These are phyloP conservation scores for Spongospora subterranea DNA, from an alignment of 208 protist genomes.

Conservation along the genomic window DNA sequence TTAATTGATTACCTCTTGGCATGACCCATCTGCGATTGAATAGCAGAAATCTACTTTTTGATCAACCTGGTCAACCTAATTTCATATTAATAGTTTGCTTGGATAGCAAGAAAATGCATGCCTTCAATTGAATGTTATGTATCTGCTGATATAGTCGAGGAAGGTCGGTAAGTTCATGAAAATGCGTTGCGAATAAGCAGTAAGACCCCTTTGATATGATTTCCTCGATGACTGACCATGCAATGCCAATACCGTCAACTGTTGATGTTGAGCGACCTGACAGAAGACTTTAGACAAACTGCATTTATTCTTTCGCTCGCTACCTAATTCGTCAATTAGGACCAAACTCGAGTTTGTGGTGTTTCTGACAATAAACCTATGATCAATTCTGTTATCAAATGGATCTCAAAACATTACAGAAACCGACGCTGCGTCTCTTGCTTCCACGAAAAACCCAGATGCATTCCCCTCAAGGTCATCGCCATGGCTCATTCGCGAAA, in stretches of 20 bases:
- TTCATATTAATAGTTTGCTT: not conserved
- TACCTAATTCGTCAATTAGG: conserved; percentile 65
- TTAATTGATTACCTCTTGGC: conserved; percentile 20
- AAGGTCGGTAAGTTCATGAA: conserved; percentile 34
- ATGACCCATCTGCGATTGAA: not conserved
- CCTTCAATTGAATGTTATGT: conserved; percentile 5
- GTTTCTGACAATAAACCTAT: conserved; percentile 36
- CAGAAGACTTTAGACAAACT: not conserved
- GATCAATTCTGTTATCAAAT: not conserved
- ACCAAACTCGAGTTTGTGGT: conserved; percentile 40
- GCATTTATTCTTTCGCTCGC: not conserved
- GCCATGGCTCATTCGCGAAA: conserved; percentile 10
- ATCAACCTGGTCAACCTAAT: not conserved
- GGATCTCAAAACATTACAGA: not conserved
- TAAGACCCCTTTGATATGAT: conserved; percentile 5
- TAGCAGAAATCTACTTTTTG: not conserved
- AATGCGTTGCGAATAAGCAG: conserved; percentile 62
- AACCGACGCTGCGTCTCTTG: conserved; percentile 39
- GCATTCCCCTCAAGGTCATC: conserved; percentile 59
- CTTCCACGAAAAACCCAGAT: conserved; percentile 47
- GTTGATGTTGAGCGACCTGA: conserved; percentile 61
- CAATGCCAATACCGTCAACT: conserved; percentile 61
- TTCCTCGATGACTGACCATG: conserved; percentile 57
- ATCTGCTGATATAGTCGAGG: conserved; percentile 13
- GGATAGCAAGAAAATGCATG: not conserved